phyloP scores from a whole-genome alignment of 2,329 filamentous ascomycete genomes.

The Xylariales sp. region DNA sequence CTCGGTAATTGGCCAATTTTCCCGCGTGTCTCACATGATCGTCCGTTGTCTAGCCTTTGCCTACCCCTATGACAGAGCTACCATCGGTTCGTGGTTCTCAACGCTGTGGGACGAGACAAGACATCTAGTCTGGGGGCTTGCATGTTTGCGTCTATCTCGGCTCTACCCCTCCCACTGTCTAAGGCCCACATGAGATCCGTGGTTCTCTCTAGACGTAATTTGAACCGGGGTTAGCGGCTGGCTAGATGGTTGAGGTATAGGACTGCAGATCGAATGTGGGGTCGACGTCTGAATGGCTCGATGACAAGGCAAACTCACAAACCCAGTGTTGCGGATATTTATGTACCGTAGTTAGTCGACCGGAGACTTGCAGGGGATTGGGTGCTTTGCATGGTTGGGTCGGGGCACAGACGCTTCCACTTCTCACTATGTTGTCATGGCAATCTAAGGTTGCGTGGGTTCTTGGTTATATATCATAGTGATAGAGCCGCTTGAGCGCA shows the following conservation, averaged over 20 bases:
- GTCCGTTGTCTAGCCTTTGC: constrained; percentile 39
- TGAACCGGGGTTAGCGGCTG: constrained; percentile 9
- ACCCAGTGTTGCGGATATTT: constrained; percentile 13
- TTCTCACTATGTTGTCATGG: constrained; percentile 6
- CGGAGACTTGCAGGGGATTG: constrained; percentile 12
- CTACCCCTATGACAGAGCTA: constrained; percentile 32
- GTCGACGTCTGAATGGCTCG: constrained; percentile 8
- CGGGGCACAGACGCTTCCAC: constrained; percentile 15
- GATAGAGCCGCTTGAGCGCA: constrained; percentile 2
- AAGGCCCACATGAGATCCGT: constrained; percentile 19
- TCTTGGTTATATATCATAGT: constrained; percentile 6
- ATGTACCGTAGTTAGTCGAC: constrained; percentile 8
- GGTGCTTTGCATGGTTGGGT: constrained; percentile 32
- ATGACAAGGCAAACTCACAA: constrained; percentile 4
- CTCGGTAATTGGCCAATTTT: constrained; percentile 49
- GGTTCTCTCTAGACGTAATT: constrained; percentile 7
- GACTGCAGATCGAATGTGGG: constrained; percentile 19
- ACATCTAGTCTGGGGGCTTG: constrained; percentile 37
- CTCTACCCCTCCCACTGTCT: constrained; percentile 29
- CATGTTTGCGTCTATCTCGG: constrained; percentile 41
- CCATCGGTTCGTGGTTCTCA: constrained; percentile 36
- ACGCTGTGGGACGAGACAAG: constrained; percentile 38
- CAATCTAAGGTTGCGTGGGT: not conserved
- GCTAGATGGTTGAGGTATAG: constrained; percentile 2
- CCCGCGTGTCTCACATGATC: constrained; percentile 47